phyloP scores from a whole-genome alignment of 371 early-diverging fungal genomes.

The Dinochytrium kinnereticum region DNA sequence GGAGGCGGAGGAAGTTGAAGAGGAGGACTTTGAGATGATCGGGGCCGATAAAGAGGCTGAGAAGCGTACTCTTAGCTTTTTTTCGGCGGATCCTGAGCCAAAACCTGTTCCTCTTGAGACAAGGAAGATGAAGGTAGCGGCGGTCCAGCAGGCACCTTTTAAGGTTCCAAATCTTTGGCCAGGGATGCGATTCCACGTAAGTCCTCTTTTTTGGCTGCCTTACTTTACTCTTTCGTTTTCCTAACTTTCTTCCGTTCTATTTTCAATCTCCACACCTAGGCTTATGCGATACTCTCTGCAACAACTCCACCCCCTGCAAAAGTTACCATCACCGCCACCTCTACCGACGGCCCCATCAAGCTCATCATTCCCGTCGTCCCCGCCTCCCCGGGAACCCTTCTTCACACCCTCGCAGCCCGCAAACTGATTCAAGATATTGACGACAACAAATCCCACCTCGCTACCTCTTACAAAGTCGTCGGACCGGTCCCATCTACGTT shows the following conservation, averaged over 20 bases:
- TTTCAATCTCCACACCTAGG: background rate
- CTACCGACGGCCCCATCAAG: constrained; percentile 54
- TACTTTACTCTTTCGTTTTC: background rate
- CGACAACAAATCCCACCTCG: constrained; percentile 35
- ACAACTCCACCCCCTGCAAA: constrained; percentile 20
- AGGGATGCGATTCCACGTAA: constrained; percentile 42
- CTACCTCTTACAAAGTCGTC: background rate
- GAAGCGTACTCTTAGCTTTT: constrained; percentile 21
- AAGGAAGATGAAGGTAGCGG: too few species aligned
- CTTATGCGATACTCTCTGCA: constrained; percentile 44
- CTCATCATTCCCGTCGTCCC: constrained; percentile 44
- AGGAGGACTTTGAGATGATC: constrained; percentile 17
- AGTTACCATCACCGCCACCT: constrained; percentile 43
- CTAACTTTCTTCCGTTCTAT: too few species aligned
- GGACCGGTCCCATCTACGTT: constrained; percentile 1
- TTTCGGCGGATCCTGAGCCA: too few species aligned
- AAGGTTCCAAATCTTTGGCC: constrained; percentile 50
- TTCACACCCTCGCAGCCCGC: constrained; percentile 57
- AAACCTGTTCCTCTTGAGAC: too few species aligned
- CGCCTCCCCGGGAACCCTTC: constrained; percentile 7
- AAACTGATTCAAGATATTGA: constrained; percentile 54
- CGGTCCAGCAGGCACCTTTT: constrained; percentile 45
- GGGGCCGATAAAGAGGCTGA: constrained; percentile 8
- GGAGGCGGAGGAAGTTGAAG: background rate
- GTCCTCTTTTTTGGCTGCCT: background rate